phyloP scores from a whole-genome alignment of 495 filamentous ascomycete genomes.

The Lophium mytilinum region DNA sequence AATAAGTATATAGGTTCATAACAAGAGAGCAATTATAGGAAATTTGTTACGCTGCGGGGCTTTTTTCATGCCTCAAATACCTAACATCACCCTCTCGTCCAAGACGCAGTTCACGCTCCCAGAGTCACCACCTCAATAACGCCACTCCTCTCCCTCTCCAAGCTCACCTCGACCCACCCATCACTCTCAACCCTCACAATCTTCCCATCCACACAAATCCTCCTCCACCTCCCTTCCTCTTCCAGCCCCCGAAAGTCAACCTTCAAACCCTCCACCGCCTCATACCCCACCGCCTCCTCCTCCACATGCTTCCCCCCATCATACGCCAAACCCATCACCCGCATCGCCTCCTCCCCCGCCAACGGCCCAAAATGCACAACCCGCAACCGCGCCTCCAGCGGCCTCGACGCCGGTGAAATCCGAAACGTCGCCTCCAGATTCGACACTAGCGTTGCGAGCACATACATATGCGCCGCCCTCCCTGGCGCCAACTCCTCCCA shows the following conservation, averaged over 20 bases:
- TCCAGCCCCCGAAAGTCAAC: constrained; percentile 58
- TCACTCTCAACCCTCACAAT: constrained; percentile 62
- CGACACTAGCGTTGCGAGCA: constrained; percentile 65
- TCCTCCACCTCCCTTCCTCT: constrained; percentile 60
- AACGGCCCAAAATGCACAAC: constrained; percentile 67
- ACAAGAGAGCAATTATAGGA: no score
- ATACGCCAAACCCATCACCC: constrained; percentile 70
- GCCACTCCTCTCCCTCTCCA: constrained; percentile 29
- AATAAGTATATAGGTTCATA: no score
- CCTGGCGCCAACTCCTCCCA: constrained; percentile 27
- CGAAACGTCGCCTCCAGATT: constrained; percentile 72
- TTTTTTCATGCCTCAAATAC: background rate
- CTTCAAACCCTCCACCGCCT: constrained; percentile 50
- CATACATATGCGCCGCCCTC: constrained; percentile 55
- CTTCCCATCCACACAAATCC: constrained; percentile 82
- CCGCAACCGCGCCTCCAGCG: constrained; percentile 57
- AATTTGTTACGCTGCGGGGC: background rate
- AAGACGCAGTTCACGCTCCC: background rate
- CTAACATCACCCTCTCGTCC: background rate
- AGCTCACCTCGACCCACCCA: constrained; percentile 60
- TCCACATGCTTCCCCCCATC: constrained; percentile 62
- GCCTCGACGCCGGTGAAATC: constrained; percentile 62
- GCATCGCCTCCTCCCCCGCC: constrained; percentile 55
- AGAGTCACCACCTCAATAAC: constrained; percentile 13
- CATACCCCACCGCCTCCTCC: constrained; percentile 55